These are phyloP conservation scores for Lepidium aucheri DNA, from an alignment of 345 rosid genomes.

Conservation along the genomic window DNA sequence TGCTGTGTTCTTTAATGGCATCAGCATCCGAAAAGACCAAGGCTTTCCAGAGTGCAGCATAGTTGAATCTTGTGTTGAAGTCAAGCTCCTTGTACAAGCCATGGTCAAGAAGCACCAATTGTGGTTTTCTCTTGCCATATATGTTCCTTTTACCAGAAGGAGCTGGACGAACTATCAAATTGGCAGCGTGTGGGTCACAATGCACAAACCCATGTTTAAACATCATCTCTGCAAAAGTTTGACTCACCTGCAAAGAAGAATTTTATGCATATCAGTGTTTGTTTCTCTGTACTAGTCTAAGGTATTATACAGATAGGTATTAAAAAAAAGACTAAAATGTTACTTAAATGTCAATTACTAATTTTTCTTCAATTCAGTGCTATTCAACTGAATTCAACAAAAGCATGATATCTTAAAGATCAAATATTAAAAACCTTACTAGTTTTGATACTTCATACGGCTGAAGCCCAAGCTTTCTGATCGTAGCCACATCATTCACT, in stretches of 20 bases:
- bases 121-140: conserved; percentile 71
- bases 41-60: conserved; percentile 89
- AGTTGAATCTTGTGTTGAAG: conserved; percentile 59
- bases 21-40: conserved; percentile 76
- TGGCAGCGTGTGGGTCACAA: conserved; percentile 99
- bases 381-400: neutral
- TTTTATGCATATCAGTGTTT: neutral
- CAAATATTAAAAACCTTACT: conserved; percentile 41
- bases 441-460: conserved; percentile 71
- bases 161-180: conserved; percentile 72
- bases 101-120: conserved; percentile 79
- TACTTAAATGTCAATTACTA: neutral
- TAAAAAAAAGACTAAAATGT: neutral
- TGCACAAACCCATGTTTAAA: conserved; percentile 96
- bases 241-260: conserved; percentile 57
- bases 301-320: neutral
- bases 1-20: conserved; percentile 73
- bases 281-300: neutral
- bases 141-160: conserved; percentile 53
- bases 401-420: conserved; percentile 1
- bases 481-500: conserved; percentile 62
- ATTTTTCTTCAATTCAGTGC: neutral
- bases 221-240: conserved; percentile 92
- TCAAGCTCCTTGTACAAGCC: conserved; percentile 93
- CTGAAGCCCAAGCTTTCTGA: conserved; percentile 64